Conservation (phyloP, 768 basidiomycete species). For the Boletus reticuloceps region DNA sequence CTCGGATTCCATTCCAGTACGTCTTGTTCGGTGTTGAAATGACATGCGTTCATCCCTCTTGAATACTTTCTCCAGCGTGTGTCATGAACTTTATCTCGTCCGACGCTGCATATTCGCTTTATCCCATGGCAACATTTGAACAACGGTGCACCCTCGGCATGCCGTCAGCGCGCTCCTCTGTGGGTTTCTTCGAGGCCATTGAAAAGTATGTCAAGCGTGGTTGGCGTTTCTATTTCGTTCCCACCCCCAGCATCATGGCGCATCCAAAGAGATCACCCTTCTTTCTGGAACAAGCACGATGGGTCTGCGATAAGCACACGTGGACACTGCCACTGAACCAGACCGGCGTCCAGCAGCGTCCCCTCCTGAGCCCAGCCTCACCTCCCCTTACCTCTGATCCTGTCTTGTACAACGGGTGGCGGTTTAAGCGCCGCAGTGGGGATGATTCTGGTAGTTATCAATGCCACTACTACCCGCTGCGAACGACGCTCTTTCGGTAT, state of each 20-base stretch:
- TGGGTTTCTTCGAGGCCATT: conserved; percentile 7
- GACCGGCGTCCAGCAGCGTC: neutral
- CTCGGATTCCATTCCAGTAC: conserved; percentile 48
- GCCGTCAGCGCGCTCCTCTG: conserved; percentile 1
- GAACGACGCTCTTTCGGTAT: conserved; percentile 26
- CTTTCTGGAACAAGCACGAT: conserved; percentile 21
- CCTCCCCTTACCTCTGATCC: neutral
- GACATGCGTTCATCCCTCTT: neutral
- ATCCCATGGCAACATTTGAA: conserved; percentile 41
- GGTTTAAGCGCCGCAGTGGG: neutral
- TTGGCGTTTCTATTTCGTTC: conserved; percentile 19
- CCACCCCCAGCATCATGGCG: conserved; percentile 1
- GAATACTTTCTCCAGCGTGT: neutral
- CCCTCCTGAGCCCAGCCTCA: neutral
- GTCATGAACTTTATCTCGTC: conserved; percentile 40
- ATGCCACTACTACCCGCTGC: neutral
- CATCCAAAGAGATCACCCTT: neutral
- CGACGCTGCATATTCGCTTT: conserved; percentile 40
- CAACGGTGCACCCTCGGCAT: conserved; percentile 26
- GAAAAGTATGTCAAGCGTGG: conserved; percentile 39
- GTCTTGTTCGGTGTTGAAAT: conserved; percentile 8
- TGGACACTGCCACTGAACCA: neutral
- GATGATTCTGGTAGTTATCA: neutral
- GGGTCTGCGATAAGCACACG: conserved; percentile 30
- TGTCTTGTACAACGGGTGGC: conserved; percentile 21